phyloP scores from a whole-genome alignment of 768 basidiomycete species.

The Xerocomus brunneocitrinus region DNA sequence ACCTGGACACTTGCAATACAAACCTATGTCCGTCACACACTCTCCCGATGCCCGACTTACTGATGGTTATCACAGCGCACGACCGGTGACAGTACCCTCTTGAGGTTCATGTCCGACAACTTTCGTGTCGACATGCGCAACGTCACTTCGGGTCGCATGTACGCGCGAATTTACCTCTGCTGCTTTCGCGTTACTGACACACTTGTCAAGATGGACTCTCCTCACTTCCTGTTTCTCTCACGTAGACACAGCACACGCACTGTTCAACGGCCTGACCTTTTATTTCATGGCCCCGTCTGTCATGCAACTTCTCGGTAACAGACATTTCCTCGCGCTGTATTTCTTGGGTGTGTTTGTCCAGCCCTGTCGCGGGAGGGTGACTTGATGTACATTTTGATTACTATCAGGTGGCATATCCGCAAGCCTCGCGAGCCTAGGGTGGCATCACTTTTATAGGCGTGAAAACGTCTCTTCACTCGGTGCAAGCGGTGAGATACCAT shows the following conservation, averaged over 20 bases:
- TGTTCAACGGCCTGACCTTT: slow-evolving; percentile 77
- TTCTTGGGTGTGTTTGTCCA: slow-evolving; percentile 49
- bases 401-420: slow-evolving; percentile 55
- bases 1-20: slow-evolving; percentile 47
- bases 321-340: slow-evolving; percentile 68
- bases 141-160: slow-evolving; percentile 62
- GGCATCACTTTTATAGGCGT: slow-evolving; percentile 36
- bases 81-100: slow-evolving; percentile 36
- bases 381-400: not conserved
- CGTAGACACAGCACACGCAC: slow-evolving; percentile 49
- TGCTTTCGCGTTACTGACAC: not conserved
- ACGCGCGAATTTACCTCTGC: slow-evolving; percentile 27
- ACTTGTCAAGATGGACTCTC: slow-evolving; percentile 60
- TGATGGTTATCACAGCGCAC: slow-evolving; percentile 26
- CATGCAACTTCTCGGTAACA: slow-evolving; percentile 58
- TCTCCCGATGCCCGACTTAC: not conserved
- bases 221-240: slow-evolving; percentile 73
- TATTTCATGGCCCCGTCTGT: slow-evolving; percentile 71
- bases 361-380: not conserved
- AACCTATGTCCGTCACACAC: slow-evolving; percentile 29
- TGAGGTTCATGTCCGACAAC: slow-evolving; percentile 54
- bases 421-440: slow-evolving; percentile 44
- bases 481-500: slow-evolving; percentile 59
- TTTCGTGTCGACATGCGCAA: slow-evolving; percentile 62
- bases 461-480: slow-evolving; percentile 45